Base-by-base conservation (phyloP, 768 basidiomycete genomes). In the Rhizopogon salebrosus region DNA sequence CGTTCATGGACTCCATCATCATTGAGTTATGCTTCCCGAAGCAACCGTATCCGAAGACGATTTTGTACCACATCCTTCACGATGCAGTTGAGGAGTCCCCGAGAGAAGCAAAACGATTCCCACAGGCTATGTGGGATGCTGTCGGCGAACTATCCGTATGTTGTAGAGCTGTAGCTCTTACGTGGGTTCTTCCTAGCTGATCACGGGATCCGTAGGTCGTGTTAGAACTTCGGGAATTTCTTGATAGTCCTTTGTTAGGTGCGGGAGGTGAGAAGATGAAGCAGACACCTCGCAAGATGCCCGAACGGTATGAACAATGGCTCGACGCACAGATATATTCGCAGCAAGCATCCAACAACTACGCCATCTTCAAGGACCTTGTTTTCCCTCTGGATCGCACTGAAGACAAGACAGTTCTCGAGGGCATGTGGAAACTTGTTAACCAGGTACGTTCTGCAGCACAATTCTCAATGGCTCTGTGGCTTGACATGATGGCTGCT, bases 1-100 rank as follows among this genome's bases (percentile, higher is more conserved):
- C 91, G 3, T 91, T 90, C 70, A 67, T 92, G 45, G 90, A 92
- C 66, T 89, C 88, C 0, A 87, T 92, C 53, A 79, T 93, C 55
- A 80, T 92, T 54, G 91, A 93, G 63, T 69, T 93, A 6, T 88
- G 85, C 60, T 84, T 92, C 57, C 90, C 91, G 5, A 71, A 74
- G 42, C 83, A 83, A 3, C 72, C 75, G 0, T 88, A 87, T 66
- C 85, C 88, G 4, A 81, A 79, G 62, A 74, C 77, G 48, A 72
- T 91, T 39, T 64, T 93, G 23, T 82, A 81, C 59, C 75, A 80
- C 52, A 77, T 89, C 24, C 74, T 93, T 24, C 79, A 77, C 48
- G 88, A 92, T 39, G 83, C 86, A 9, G 72, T 87, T 11, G 79
- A 84, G 10, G 90, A 91, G 67, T 77, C 84, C 3, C 88, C 88